These are phyloP conservation scores for Microglena sp. DNA, from an alignment of 139 green algal genomes.

Conservation along the genomic window DNA sequence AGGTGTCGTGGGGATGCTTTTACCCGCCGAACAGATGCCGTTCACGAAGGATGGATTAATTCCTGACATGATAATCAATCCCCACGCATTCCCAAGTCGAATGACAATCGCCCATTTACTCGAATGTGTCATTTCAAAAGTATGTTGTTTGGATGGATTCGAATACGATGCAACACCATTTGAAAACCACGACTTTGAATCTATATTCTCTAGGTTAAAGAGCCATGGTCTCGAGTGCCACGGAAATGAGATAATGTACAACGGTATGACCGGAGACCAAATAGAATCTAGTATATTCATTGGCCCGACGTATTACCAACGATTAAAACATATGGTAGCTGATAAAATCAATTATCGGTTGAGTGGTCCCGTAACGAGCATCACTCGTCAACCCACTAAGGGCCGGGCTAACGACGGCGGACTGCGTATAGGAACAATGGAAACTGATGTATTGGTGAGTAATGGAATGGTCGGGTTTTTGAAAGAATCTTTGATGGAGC, in stretches of 20 bases:
- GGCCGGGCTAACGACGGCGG: conserved; percentile 47
- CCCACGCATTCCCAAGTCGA: conserved; percentile 22
- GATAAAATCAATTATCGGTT: too few species aligned
- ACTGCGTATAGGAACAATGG: conserved; percentile 61
- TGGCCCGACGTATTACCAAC: conserved; percentile 45
- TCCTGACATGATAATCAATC: conserved; percentile 30
- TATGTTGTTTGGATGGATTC: conserved; percentile 23
- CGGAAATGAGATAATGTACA: conserved; percentile 49
- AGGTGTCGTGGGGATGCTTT: conserved; percentile 12
- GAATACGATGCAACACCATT: conserved; percentile 26
- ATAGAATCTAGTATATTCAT: conserved; percentile 43
- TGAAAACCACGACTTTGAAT: too few species aligned
- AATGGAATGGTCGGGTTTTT: conserved; percentile 10
- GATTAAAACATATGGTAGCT: conserved; percentile 54
- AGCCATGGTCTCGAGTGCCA: conserved; percentile 35
- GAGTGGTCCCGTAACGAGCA: conserved; percentile 31
- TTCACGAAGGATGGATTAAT: conserved; percentile 1
- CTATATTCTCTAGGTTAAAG: conserved; percentile 37
- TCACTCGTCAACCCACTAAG: conserved; percentile 49
- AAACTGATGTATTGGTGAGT: conserved; percentile 31
- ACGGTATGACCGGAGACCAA: conserved; percentile 34
- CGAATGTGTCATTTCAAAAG: conserved; percentile 16
- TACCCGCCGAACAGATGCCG: conserved; percentile 14
- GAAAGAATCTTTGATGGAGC: conserved; percentile 13
- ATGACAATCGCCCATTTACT: conserved; percentile 25